Conservation (phyloP, 2,329 filamentous ascomycete genomes). For the Thelonectria olida region DNA sequence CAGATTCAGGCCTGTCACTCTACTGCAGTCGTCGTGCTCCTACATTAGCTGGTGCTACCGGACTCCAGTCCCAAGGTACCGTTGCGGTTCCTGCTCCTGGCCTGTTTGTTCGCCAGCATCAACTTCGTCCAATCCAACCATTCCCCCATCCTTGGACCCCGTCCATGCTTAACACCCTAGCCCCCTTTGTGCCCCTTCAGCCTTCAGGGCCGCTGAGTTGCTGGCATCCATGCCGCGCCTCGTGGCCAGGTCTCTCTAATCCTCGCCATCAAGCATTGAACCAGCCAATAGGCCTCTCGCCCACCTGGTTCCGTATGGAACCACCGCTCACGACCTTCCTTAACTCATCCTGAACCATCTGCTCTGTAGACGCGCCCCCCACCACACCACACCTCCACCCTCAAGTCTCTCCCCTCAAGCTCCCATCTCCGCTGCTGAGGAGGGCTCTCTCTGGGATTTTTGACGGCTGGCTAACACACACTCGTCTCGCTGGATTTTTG, state of each 20-base stretch:
- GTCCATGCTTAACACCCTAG: constrained; percentile 18
- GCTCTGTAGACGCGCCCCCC: constrained; percentile 12
- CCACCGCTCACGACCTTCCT: constrained; percentile 33
- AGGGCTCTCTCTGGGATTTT: constrained; percentile 13
- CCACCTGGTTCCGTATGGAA: constrained; percentile 29
- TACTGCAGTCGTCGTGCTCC: constrained; percentile 11
- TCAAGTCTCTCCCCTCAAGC: constrained; percentile 4
- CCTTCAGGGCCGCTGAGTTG: background rate
- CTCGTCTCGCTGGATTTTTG: background rate
- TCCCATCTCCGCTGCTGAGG: constrained; percentile 3
- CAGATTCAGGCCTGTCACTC: constrained; percentile 7
- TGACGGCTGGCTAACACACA: constrained; percentile 11
- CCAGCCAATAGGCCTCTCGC: constrained; percentile 33
- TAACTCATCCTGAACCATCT: constrained; percentile 22
- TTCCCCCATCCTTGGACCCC: constrained; percentile 1
- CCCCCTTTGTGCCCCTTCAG: background rate
- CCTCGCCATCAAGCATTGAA: constrained; percentile 20
- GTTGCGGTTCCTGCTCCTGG: constrained; percentile 11
- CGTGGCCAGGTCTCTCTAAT: constrained; percentile 23
- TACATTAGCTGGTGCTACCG: constrained; percentile 9
- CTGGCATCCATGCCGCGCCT: constrained; percentile 17
- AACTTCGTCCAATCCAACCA: constrained; percentile 13
- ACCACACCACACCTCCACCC: constrained; percentile 31
- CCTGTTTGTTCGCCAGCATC: constrained; percentile 6
- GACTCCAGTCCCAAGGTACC: background rate